phyloP scores from a whole-genome alignment of 495 filamentous ascomycete genomes.

The Aspergillus biplanus region DNA sequence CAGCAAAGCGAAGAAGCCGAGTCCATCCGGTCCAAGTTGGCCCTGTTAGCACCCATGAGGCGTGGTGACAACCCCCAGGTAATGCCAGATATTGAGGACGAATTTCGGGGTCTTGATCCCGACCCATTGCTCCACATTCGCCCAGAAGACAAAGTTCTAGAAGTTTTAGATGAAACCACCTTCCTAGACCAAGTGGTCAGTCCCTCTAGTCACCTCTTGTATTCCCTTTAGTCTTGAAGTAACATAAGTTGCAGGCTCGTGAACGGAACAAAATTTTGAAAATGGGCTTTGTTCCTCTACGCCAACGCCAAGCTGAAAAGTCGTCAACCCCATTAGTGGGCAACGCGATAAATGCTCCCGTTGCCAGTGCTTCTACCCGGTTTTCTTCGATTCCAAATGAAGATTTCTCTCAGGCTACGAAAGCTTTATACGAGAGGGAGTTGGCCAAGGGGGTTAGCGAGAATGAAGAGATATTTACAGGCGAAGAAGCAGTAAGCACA shows the following conservation, averaged over 20 bases:
- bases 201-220: conserved; percentile 7
- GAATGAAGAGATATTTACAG: conserved; percentile 94
- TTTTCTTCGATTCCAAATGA: conserved; percentile 78
- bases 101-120: conserved; percentile 60
- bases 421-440: conserved; percentile 89
- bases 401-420: conserved; percentile 90
- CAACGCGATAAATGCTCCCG: conserved; percentile 34
- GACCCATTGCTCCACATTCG: conserved; percentile 72
- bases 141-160: conserved; percentile 67
- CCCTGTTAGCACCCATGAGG: conserved; percentile 41
- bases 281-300: conserved; percentile 69
- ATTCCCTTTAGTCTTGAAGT: not conserved
- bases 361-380: conserved; percentile 59
- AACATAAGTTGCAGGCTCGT: conserved; percentile 40
- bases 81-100: conserved; percentile 17
- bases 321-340: conserved; percentile 40
- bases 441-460: conserved; percentile 89
- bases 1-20: conserved; percentile 75
- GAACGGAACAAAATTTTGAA: conserved; percentile 69
- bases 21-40: conserved; percentile 59
- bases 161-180: conserved; percentile 61
- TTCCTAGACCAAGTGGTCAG: conserved; percentile 64
- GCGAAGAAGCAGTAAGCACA: conserved; percentile 78
- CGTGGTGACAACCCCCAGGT: conserved; percentile 17
- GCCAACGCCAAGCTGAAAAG: conserved; percentile 56